These are phyloP conservation scores for Homolaphlyctis polyrhiza DNA, from an alignment of 371 early-diverging fungal species.

Conservation along the genomic window DNA sequence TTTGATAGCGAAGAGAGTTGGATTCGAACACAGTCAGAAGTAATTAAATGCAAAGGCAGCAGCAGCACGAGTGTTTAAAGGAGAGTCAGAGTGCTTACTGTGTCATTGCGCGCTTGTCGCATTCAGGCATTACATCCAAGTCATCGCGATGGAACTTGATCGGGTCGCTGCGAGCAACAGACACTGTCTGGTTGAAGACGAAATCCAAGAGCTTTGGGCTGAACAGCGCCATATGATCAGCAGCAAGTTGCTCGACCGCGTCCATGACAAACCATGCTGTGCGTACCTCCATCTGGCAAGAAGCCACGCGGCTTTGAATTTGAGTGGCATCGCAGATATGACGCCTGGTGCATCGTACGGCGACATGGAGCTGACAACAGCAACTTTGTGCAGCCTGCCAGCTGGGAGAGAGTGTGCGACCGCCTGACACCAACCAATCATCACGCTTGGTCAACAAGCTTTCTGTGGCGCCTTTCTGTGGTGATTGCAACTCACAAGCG, in stretches of 20 bases:
- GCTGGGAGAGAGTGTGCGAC: neutral
- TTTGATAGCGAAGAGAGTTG: no score
- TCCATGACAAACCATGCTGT: neutral
- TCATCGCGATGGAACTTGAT: constrained; percentile 5
- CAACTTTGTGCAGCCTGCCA: neutral
- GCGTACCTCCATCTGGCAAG: constrained; percentile 5
- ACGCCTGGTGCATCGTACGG: constrained; percentile 6
- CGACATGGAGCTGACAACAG: neutral
- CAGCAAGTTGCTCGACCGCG: no score
- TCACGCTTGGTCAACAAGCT: neutral
- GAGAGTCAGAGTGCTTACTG: no score
- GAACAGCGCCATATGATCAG: no score
- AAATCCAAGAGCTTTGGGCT: neutral
- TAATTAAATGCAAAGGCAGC: no score
- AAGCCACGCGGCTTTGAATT: constrained; percentile 8
- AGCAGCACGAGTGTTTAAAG: no score
- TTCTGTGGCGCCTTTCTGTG: neutral
- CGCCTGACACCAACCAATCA: neutral
- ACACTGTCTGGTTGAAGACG: neutral
- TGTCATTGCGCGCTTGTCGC: neutral
- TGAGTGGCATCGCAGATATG: constrained; percentile 3
- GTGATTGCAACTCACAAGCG: neutral
- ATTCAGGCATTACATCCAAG: neutral
- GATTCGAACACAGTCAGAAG: neutral
- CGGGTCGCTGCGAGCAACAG: constrained; percentile 2